Evolutionary conservation across 306 rosid species (phyloP).

Genomic region (Begonia peltatifolia): DNA sequence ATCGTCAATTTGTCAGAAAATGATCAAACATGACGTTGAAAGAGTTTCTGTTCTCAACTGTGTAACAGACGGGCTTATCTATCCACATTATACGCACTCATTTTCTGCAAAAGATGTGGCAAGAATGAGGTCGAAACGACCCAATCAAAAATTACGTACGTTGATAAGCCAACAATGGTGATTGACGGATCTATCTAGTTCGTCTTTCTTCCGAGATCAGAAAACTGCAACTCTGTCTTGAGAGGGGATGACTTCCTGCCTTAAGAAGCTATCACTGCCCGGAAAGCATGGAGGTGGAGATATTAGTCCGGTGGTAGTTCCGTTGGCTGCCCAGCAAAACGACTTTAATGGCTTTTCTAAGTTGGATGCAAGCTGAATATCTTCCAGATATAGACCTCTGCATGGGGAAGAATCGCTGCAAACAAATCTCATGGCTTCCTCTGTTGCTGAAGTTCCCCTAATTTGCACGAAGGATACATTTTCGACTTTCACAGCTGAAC

Average conservation of each 20-base stretch:
- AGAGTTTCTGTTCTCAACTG: too few species aligned
- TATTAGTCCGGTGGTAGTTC: constrained; percentile 40
- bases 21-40: too few species aligned
- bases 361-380: constrained; percentile 34
- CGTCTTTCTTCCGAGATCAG: too few species aligned
- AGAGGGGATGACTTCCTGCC: constrained; percentile 13
- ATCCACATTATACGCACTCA: too few species aligned
- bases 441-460: constrained; percentile 67
- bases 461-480: constrained; percentile 52
- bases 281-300: constrained; percentile 52
- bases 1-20: too few species aligned
- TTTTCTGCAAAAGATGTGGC: too few species aligned
- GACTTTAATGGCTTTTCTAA: constrained; percentile 28
- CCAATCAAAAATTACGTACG: too few species aligned
- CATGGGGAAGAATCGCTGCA: constrained; percentile 73
- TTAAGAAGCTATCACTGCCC: constrained; percentile 16
- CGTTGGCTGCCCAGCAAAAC: constrained; percentile 71
- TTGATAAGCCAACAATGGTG: too few species aligned
- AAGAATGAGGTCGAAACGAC: too few species aligned
- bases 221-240: too few species aligned
- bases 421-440: constrained; percentile 49
- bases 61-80: too few species aligned
- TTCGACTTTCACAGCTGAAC: constrained; percentile 58
- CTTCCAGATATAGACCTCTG: constrained; percentile 45
- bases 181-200: too few species aligned